Conservation (phyloP, 2,329 filamentous ascomycete genomes). For the Colletotrichum sp. region DNA sequence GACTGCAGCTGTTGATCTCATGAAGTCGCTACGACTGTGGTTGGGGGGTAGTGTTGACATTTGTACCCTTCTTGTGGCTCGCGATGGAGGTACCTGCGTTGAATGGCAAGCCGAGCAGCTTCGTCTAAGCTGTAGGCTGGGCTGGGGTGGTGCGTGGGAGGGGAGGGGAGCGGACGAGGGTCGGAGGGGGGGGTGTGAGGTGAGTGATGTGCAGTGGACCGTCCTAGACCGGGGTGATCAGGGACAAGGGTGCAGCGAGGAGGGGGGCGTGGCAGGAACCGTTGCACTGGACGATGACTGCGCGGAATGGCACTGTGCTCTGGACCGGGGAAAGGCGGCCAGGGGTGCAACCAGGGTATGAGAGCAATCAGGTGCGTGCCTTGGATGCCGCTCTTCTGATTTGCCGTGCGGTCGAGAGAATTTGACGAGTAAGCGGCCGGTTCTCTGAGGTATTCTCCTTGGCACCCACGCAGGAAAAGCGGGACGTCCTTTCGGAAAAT, state of each 20-base stretch:
- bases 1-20: conserved; percentile 49
- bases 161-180: conserved; percentile 6
- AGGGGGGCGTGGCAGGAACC: conserved; percentile 14
- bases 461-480: conserved; percentile 5
- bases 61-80: conserved; percentile 51
- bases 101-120: conserved; percentile 34
- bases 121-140: conserved; percentile 16
- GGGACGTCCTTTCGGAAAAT: background rate
- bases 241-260: conserved; percentile 3
- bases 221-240: conserved; percentile 7
- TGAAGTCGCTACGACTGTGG: conserved; percentile 46
- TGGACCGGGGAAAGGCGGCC: conserved; percentile 8
- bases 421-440: background rate
- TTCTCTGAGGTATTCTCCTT: conserved; percentile 3
- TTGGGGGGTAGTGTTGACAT: conserved; percentile 72
- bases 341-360: background rate
- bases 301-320: conserved; percentile 1
- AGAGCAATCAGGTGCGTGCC: background rate
- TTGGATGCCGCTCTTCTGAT: conserved; percentile 10
- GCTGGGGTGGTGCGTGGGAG: conserved; percentile 23
- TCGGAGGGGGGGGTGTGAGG: conserved; percentile 19
- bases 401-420: background rate
- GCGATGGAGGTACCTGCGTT: conserved; percentile 46
- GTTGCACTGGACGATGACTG: background rate
- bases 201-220: conserved; percentile 1